Percentiles rank a stretch among this genome's conserved stretches.
Conservation (phyloP, 2,329 filamentous ascomycete genomes). For the Microdochium trichocladiopsis region DNA sequence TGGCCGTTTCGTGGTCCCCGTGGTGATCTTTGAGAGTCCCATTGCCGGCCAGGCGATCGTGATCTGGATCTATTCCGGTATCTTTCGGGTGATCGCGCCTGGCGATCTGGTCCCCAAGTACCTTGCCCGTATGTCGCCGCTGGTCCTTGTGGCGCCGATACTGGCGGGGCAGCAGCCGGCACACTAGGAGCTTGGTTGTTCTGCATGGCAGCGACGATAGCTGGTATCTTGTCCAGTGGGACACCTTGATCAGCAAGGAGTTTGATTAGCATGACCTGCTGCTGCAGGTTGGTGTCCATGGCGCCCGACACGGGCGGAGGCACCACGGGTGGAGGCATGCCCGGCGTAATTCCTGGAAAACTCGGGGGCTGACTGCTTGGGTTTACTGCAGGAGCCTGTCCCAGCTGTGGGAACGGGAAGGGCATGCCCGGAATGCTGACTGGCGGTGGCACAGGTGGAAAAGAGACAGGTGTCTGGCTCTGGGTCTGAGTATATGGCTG, state of each 20-base stretch:
- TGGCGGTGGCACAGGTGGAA: conserved; percentile 42
- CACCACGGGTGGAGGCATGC: conserved; percentile 24
- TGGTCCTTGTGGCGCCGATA: conserved; percentile 22
- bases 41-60: conserved; percentile 70
- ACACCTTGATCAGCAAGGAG: conserved; percentile 69
- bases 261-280: conserved; percentile 70
- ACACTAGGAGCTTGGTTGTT: conserved; percentile 23
- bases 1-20: conserved; percentile 58
- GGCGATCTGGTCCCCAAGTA: conserved; percentile 41
- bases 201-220: conserved; percentile 47
- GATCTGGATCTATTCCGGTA: conserved; percentile 64
- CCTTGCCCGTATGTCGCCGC: conserved; percentile 33
- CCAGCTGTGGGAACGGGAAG: conserved; percentile 38
- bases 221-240: conserved; percentile 68
- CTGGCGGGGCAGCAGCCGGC: conserved; percentile 18
- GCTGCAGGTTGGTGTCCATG: conserved; percentile 51
- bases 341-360: conserved; percentile 25
- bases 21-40: conserved; percentile 60
- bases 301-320: conserved; percentile 24
- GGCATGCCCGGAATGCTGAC: conserved; percentile 47
- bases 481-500: conserved; percentile 16
- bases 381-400: conserved; percentile 22
- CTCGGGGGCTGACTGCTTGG: conserved; percentile 28
- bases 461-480: conserved; percentile 25
- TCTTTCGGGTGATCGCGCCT: conserved; percentile 57